phyloP scores from a whole-genome alignment of 1,284 basidiomycete species.

The Rhodotorula mucilaginosa region DNA sequence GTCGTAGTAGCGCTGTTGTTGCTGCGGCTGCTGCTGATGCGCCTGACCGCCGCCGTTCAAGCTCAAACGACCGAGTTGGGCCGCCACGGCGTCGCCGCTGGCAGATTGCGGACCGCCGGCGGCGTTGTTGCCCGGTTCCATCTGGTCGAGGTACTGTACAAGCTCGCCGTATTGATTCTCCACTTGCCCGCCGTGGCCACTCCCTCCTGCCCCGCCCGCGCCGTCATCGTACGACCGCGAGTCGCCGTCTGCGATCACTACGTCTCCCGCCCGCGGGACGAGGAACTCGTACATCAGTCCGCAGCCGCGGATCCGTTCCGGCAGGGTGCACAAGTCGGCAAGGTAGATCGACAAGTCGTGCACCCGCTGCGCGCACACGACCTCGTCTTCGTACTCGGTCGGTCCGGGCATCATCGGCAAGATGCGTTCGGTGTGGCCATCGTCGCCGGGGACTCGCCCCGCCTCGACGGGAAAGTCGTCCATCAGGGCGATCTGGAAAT shows the following conservation, averaged over 20 bases:
- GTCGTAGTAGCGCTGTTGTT: background rate
- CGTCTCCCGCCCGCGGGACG: constrained; percentile 81
- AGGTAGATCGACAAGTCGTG: constrained; percentile 88
- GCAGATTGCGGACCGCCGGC: background rate
- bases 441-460: constrained; percentile 58
- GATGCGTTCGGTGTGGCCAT: constrained; percentile 59
- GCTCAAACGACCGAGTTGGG: constrained; percentile 25
- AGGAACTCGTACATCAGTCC: constrained; percentile 80
- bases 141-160: constrained; percentile 44
- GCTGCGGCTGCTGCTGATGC: background rate
- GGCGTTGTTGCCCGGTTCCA: constrained; percentile 28
- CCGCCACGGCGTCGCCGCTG: constrained; percentile 12
- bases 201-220: constrained; percentile 1
- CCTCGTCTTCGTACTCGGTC: constrained; percentile 76
- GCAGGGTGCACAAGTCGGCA: constrained; percentile 65
- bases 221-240: constrained; percentile 4
- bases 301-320: constrained; percentile 77
- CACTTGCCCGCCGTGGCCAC: constrained; percentile 15
- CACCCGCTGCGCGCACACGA: constrained; percentile 75
- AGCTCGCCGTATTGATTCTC: constrained; percentile 44
- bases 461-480: constrained; percentile 85
- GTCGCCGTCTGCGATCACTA: constrained; percentile 55
- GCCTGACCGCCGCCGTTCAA: constrained; percentile 20
- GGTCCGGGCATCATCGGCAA: constrained; percentile 97
- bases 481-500: constrained; percentile 88